Evolutionary conservation across 192 early-diverging fungal species (phyloP), one percentile per base, ranked within the genome.

Genomic region (Rhizoclosmatium sp.): DNA sequence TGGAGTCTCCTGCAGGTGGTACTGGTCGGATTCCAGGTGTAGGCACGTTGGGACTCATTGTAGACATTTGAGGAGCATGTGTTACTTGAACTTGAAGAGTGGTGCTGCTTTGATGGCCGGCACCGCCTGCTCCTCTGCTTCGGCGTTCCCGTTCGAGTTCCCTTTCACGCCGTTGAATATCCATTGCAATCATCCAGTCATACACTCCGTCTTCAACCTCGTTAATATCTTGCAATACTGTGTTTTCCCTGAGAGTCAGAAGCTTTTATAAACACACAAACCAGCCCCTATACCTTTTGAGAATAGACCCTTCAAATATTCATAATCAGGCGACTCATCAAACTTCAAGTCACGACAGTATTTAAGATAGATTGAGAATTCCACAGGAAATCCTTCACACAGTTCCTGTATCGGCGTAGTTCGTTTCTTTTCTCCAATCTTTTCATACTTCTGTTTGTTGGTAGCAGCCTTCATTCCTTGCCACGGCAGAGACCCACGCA

Each of bases 401-500:
- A 99, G 88, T 74, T 98, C 97, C 78, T 93, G 91, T 79, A 98
- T 91, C n/a, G 87, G 86, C 0, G 94, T 94, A 51, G 92, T 90
- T 82, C 97, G 96, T 85, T 99, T 99, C 88, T 96, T 96, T 85
- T 99, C 97, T 58, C 97, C 97, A 83, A 99, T 99, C 82, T 97
- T 96, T 82, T 99, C 97, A 84, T 99, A 99, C 81, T 99, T 99
- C 89, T 99, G 97, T 82, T 98, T 96, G 88, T 98, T 99, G 71
- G 95, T 97, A 21, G 92, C 93, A 0, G 97, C 97, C 86, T 97
- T 98, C 40, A 99, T 85, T 3, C 97, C 97, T 84, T 99, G 97
- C 97, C 97, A 99, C 19, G 97, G 97, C 67, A 99, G 86, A 44
- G 89, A 89, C 31, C 96, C 95, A 61, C 95, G 91, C 85, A 99